Percentiles rank a stretch among this genome's conserved stretches.
Conservation (phyloP, 2,329 filamentous ascomycete genomes). For the Colletotrichum karsti region DNA sequence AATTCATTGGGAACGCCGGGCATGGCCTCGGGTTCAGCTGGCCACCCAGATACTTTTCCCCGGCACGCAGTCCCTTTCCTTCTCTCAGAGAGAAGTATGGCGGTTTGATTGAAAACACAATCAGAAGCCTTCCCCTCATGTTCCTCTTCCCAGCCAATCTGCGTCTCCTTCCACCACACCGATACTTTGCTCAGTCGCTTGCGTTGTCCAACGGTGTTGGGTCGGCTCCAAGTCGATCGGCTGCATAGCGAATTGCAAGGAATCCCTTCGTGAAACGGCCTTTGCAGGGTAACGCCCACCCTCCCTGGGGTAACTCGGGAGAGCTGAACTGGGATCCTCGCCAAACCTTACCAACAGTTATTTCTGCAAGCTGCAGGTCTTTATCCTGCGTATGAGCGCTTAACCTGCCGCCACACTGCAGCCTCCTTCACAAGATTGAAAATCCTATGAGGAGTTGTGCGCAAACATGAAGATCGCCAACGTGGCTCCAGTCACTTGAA, state of each 20-base stretch:
- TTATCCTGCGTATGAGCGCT: constrained; percentile 3
- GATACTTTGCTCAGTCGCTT: no score
- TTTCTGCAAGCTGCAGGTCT: constrained; percentile 9
- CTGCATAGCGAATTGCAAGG: constrained; percentile 2
- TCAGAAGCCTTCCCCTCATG: background rate
- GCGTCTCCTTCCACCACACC: constrained; percentile 1
- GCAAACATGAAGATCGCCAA: constrained; percentile 6
- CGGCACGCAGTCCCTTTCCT: no score
- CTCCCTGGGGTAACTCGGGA: constrained; percentile 4
- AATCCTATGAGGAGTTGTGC: background rate
- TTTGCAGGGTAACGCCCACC: constrained; percentile 9
- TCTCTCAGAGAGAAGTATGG: no score
- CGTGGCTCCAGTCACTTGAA: constrained; percentile 26
- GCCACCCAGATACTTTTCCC: background rate
- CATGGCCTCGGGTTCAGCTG: background rate
- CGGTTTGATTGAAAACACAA: background rate
- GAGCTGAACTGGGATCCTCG: constrained; percentile 1
- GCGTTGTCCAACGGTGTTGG: no score
- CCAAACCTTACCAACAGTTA: background rate
- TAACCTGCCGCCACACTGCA: constrained; percentile 10
- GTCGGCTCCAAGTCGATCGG: constrained; percentile 6
- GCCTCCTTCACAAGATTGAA: background rate
- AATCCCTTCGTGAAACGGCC: constrained; percentile 9
- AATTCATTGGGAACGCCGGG: no score
- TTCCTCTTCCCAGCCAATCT: background rate